A percentile compares a stretch with the other conserved stretches of the same genome.
phyloP scores from a whole-genome alignment of 495 filamentous ascomycete species.

The Aspergillus mulundensis region DNA sequence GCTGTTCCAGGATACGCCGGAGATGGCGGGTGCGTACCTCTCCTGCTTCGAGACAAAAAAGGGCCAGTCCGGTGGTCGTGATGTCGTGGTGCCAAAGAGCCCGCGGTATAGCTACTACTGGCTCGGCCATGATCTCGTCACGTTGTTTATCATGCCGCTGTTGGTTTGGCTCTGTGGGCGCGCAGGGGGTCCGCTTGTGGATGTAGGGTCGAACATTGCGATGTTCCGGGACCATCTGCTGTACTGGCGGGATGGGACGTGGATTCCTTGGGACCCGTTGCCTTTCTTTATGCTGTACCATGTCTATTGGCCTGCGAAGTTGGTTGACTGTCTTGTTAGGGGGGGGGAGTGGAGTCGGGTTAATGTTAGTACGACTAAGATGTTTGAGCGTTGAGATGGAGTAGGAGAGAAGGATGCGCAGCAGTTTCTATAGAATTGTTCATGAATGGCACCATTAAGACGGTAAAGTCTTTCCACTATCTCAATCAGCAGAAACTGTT shows the following conservation, averaged over 20 bases:
- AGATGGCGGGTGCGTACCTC: neutral
- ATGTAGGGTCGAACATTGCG: neutral
- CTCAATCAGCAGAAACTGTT: too few relatives aligned
- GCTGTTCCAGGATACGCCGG: neutral
- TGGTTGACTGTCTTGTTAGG: neutral
- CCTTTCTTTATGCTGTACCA: slow-evolving; percentile 6
- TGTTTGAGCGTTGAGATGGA: neutral
- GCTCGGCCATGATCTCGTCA: neutral
- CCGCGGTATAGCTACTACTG: neutral
- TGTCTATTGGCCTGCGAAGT: neutral
- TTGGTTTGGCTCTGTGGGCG: neutral
- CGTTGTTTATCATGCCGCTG: neutral
- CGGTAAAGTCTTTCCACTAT: too few relatives aligned
- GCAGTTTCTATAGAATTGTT: too few relatives aligned
- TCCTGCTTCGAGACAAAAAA: neutral
- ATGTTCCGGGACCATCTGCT: neutral
- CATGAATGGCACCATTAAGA: too few relatives aligned
- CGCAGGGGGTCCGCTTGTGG: too few relatives aligned
- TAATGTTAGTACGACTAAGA: slow-evolving; percentile 4
- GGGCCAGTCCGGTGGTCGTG: neutral
- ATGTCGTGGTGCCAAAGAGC: neutral
- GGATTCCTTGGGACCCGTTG: neutral
- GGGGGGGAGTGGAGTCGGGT: neutral
- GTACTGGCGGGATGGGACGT: neutral
- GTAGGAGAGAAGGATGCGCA: too few relatives aligned